Evolutionary conservation across 73 alveolate genomes (phyloP).

Genomic region (Diophrys appendiculata): DNA sequence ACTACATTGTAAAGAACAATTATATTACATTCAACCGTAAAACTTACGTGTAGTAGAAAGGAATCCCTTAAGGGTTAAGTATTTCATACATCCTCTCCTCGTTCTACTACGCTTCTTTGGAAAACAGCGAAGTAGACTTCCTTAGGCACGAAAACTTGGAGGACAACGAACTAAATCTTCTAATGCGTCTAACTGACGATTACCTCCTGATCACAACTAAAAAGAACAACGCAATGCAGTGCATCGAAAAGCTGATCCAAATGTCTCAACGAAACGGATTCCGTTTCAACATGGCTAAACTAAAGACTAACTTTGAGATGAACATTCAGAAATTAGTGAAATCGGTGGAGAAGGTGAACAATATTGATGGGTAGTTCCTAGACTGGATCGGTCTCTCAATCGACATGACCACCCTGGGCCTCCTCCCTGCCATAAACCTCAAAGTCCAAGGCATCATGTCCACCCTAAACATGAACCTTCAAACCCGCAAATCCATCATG

Average conservation of each 20-base stretch:
- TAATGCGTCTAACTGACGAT: slow-evolving; percentile 73
- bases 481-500: slow-evolving; percentile 39
- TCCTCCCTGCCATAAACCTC: slow-evolving; percentile 42
- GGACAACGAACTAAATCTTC: slow-evolving; percentile 40
- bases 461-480: slow-evolving; percentile 61
- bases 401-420: slow-evolving; percentile 41
- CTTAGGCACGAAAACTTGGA: slow-evolving; percentile 31
- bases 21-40: slow-evolving; percentile 50
- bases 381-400: slow-evolving; percentile 71
- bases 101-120: slow-evolving; percentile 62
- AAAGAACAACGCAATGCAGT: slow-evolving; percentile 51
- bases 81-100: slow-evolving; percentile 63
- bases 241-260: slow-evolving; percentile 48
- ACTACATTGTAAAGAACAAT: slow-evolving; percentile 35
- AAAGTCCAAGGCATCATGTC: slow-evolving; percentile 44
- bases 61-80: slow-evolving; percentile 67
- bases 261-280: slow-evolving; percentile 43
- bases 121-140: slow-evolving; percentile 46
- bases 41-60: slow-evolving; percentile 48
- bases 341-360: slow-evolving; percentile 16
- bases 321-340: slow-evolving; percentile 38
- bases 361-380: slow-evolving; percentile 29
- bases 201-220: slow-evolving; percentile 62
- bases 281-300: slow-evolving; percentile 63
- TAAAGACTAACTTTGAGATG: slow-evolving; percentile 54